Evolutionary conservation across 1,284 basidiomycete genomes (phyloP).

Genomic region (Peniophora sp.): DNA sequence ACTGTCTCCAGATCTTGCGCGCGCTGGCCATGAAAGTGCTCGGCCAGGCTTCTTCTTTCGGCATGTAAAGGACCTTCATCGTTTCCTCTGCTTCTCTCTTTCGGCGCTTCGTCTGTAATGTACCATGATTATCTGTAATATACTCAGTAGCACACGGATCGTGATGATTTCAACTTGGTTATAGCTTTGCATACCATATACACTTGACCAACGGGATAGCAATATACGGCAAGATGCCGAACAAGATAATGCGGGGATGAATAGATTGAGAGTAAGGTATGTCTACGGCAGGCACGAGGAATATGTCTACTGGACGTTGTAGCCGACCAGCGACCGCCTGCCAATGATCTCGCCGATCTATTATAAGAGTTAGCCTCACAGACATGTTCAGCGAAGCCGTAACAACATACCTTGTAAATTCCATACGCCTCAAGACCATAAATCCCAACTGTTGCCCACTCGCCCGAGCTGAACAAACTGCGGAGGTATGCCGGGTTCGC

Average conservation of each 20-base stretch:
- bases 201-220: too few relatives aligned
- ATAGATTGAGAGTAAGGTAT: neutral
- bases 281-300: neutral
- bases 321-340: conserved; percentile 78
- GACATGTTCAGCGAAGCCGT: neutral
- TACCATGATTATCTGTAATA: too few relatives aligned
- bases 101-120: too few relatives aligned
- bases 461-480: conserved; percentile 61
- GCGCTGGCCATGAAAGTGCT: conserved; percentile 87
- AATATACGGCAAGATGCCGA: too few relatives aligned
- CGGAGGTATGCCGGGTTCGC: conserved; percentile 66
- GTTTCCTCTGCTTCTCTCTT: too few relatives aligned
- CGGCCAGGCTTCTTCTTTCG: conserved; percentile 42
- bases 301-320: conserved; percentile 60
- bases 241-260: neutral
- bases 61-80: conserved; percentile 19
- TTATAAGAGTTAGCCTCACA: too few relatives aligned
- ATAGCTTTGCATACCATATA: too few relatives aligned
- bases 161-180: too few relatives aligned
- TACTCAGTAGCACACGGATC: too few relatives aligned
- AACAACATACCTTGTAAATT: conserved; percentile 65
- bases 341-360: conserved; percentile 90
- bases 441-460: conserved; percentile 72
- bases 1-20: conserved; percentile 63
- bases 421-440: conserved; percentile 88